These are phyloP conservation scores for Tulasnella sp. DNA, from an alignment of 768 basidiomycete genomes.

Conservation along the genomic window DNA sequence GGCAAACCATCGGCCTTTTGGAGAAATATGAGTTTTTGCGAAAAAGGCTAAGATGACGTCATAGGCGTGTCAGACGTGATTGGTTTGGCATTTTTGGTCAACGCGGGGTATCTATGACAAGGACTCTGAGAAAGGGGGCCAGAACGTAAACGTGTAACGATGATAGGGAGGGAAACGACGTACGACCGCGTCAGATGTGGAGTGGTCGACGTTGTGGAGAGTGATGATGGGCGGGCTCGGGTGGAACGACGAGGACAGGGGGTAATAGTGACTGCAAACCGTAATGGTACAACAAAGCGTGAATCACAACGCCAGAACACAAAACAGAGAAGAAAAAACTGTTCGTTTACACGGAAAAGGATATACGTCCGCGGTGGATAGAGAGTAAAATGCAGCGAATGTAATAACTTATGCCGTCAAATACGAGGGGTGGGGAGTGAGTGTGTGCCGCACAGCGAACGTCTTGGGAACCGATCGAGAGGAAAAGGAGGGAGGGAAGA, in stretches of 20 bases:
- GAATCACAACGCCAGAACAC: no score
- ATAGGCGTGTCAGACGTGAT: not conserved
- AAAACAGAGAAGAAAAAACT: not conserved
- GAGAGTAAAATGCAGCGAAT: not conserved
- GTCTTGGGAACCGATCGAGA: not conserved
- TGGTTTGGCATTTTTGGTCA: not conserved
- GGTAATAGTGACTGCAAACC: no score
- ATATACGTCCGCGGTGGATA: constrained; percentile 1
- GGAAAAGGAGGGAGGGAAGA: not conserved
- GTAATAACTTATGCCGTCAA: not conserved
- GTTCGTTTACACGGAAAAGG: not conserved
- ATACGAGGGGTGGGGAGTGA: not conserved
- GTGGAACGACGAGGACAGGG: no score
- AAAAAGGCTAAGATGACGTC: not conserved
- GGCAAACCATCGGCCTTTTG: not conserved
- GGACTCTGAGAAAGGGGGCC: not conserved
- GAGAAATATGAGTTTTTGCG: no score
- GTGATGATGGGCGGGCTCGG: no score
- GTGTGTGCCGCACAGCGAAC: not conserved
- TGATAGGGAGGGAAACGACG: not conserved
- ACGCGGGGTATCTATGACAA: not conserved
- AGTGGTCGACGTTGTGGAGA: no score
- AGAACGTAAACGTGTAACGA: not conserved
- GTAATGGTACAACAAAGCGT: no score
- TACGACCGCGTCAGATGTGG: no score